phyloP scores from a whole-genome alignment of 2,329 filamentous ascomycete genomes.

The Westerdykella sp. region DNA sequence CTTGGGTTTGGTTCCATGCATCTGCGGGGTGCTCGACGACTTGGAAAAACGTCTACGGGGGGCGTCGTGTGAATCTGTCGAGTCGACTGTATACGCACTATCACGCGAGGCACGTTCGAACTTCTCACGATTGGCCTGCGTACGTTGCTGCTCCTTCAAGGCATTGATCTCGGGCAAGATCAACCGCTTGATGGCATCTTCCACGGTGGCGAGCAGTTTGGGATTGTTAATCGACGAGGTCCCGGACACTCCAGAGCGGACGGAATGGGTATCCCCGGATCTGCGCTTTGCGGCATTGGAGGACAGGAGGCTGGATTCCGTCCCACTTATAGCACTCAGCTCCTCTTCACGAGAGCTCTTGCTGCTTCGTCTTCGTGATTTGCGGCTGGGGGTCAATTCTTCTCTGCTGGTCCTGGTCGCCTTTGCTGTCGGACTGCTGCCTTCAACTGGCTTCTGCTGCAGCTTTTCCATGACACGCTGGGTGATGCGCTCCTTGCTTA shows the following conservation, averaged over 20 bases:
- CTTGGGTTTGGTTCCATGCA: slow-evolving; percentile 51
- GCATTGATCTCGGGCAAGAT: slow-evolving; percentile 89
- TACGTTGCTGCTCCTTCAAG: slow-evolving; percentile 83
- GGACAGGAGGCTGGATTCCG: slow-evolving; percentile 58
- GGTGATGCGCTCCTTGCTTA: slow-evolving; percentile 61
- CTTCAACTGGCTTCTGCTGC: slow-evolving; percentile 42
- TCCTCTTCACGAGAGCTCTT: slow-evolving; percentile 42
- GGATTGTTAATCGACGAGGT: slow-evolving; percentile 83
- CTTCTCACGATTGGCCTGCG: slow-evolving; percentile 62
- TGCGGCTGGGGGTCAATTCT: slow-evolving; percentile 25
- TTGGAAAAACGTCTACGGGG: slow-evolving; percentile 52
- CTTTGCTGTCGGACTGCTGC: slow-evolving; percentile 26
- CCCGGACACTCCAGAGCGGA: slow-evolving; percentile 48
- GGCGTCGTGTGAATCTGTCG: slow-evolving; percentile 45
- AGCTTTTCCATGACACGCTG: slow-evolving; percentile 66
- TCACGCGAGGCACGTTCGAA: slow-evolving; percentile 54
- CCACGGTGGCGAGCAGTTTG: slow-evolving; percentile 81
- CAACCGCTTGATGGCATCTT: slow-evolving; percentile 83
- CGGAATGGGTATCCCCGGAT: slow-evolving; percentile 53
- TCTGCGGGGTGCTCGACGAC: slow-evolving; percentile 55
- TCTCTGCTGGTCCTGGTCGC: slow-evolving; percentile 21
- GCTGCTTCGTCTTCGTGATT: slow-evolving; percentile 37
- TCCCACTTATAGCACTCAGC: slow-evolving; percentile 39
- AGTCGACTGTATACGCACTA: slow-evolving; percentile 51
- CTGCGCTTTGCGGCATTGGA: slow-evolving; percentile 51